Conservation (phyloP, 495 filamentous ascomycete species). For the Hyphodiscus hymeniophilus region DNA sequence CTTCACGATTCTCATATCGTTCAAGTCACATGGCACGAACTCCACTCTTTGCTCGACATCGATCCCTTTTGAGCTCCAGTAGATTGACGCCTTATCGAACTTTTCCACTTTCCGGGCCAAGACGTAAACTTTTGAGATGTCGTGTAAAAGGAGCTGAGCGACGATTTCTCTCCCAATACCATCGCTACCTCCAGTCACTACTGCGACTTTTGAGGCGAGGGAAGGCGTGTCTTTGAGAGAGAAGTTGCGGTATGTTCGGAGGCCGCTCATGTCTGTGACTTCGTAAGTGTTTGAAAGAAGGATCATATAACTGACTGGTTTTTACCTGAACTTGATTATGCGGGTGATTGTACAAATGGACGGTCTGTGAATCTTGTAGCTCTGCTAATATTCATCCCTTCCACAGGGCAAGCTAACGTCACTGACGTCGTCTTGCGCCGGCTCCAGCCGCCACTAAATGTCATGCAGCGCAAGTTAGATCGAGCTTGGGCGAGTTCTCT, state of each 20-base stretch:
- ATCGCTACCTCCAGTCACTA: slow-evolving; percentile 36
- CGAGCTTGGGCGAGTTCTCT: too few species aligned
- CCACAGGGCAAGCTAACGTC: too few species aligned
- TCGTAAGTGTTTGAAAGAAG: neutral
- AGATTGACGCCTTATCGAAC: neutral
- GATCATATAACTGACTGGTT: too few species aligned
- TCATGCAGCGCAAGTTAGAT: too few species aligned
- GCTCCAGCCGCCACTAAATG: too few species aligned
- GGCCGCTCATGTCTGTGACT: neutral
- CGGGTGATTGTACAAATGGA: too few species aligned
- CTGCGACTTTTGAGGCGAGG: slow-evolving; percentile 22
- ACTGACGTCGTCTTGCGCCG: too few species aligned
- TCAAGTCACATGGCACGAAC: neutral
- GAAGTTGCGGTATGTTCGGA: neutral
- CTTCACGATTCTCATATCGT: neutral
- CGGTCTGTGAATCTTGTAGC: too few species aligned
- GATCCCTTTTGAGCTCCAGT: neutral
- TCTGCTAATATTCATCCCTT: too few species aligned
- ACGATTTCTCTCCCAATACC: slow-evolving; percentile 37
- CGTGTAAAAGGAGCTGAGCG: slow-evolving; percentile 19
- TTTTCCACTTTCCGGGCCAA: neutral
- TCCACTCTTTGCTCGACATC: neutral
- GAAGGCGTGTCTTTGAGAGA: neutral
- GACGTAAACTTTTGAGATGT: slow-evolving; percentile 1
- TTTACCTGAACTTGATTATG: too few species aligned